Conservation (phyloP, 176 grass and related monocot species). For the Eleusine indica region DNA sequence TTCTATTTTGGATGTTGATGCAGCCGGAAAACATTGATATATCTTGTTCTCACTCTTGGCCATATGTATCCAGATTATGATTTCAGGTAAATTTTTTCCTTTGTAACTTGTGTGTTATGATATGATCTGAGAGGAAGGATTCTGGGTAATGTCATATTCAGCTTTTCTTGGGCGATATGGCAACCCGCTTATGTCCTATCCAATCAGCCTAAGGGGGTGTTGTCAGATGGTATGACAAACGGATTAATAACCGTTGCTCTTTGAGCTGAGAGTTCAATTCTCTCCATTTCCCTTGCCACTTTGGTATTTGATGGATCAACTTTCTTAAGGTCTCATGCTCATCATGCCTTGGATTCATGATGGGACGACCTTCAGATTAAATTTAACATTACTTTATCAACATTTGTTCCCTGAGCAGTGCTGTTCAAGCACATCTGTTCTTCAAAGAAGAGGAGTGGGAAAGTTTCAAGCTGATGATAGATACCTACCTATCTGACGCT, state of each 20-base stretch:
- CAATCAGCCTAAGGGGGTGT: slow-evolving; percentile 80
- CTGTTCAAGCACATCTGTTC: slow-evolving; percentile 82
- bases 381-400: slow-evolving; percentile 61
- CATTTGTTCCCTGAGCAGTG: slow-evolving; percentile 72
- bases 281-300: slow-evolving; percentile 92
- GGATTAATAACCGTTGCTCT: slow-evolving; percentile 91
- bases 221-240: slow-evolving; percentile 99
- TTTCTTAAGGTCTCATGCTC: slow-evolving; percentile 46
- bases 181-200: slow-evolving; percentile 78
- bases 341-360: slow-evolving; percentile 50
- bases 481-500: slow-evolving; percentile 78
- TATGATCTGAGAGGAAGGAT: slow-evolving; percentile 81
- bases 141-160: slow-evolving; percentile 97
- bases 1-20: slow-evolving; percentile 28
- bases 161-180: slow-evolving; percentile 76
- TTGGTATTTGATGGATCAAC: slow-evolving; percentile 31
- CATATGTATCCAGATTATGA: slow-evolving; percentile 99
- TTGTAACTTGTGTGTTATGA: slow-evolving; percentile 29
- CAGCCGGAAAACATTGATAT: slow-evolving; percentile 95
- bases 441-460: slow-evolving; percentile 95
- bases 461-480: slow-evolving; percentile 82
- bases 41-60: slow-evolving; percentile 83
- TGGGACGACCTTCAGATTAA: slow-evolving; percentile 53
- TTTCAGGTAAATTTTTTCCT: slow-evolving; percentile 88
- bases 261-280: slow-evolving; percentile 99